These are phyloP conservation scores for Mycena crocata DNA, from an alignment of 768 basidiomycete species.

Conservation along the genomic window DNA sequence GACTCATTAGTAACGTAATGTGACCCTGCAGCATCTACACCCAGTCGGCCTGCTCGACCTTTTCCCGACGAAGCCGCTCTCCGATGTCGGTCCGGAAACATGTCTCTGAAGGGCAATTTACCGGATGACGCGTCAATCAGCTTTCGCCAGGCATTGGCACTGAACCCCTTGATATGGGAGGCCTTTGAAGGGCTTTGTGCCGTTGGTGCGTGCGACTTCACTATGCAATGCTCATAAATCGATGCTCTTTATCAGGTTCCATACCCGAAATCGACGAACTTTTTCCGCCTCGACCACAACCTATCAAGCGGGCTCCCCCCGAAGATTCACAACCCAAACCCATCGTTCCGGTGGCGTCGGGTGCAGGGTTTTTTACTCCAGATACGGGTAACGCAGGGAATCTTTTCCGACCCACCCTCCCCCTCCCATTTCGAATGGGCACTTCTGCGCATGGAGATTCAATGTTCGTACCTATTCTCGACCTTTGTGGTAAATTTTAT, in stretches of 20 bases:
- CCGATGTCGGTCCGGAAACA: slow-evolving; percentile 80
- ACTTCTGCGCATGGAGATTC: slow-evolving; percentile 69
- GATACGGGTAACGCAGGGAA: slow-evolving; percentile 68
- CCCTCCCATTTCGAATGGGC: slow-evolving; percentile 70
- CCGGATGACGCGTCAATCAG: slow-evolving; percentile 76
- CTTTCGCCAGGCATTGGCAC: slow-evolving; percentile 76
- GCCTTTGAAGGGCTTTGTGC: slow-evolving; percentile 90
- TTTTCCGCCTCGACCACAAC: slow-evolving; percentile 72
- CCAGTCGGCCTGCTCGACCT: slow-evolving; percentile 61
- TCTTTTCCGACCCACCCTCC: slow-evolving; percentile 63
- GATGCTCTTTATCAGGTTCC: slow-evolving; percentile 58
- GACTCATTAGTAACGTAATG: slow-evolving; percentile 33
- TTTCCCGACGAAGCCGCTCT: slow-evolving; percentile 81
- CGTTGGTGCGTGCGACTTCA: slow-evolving; percentile 65
- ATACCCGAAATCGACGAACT: slow-evolving; percentile 79
- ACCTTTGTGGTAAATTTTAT: slow-evolving; percentile 33
- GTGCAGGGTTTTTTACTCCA: slow-evolving; percentile 82
- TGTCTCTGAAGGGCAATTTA: slow-evolving; percentile 84
- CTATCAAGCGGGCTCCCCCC: slow-evolving; percentile 63
- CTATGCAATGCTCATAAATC: slow-evolving; percentile 30
- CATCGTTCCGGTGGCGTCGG: slow-evolving; percentile 66
- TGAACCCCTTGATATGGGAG: slow-evolving; percentile 91
- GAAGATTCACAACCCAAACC: slow-evolving; percentile 62
- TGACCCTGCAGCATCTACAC: slow-evolving; percentile 61
- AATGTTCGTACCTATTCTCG: slow-evolving; percentile 56